These are phyloP conservation scores for Chalciporus pseudorubinellus DNA, from an alignment of 768 basidiomycete species.

Conservation along the genomic window DNA sequence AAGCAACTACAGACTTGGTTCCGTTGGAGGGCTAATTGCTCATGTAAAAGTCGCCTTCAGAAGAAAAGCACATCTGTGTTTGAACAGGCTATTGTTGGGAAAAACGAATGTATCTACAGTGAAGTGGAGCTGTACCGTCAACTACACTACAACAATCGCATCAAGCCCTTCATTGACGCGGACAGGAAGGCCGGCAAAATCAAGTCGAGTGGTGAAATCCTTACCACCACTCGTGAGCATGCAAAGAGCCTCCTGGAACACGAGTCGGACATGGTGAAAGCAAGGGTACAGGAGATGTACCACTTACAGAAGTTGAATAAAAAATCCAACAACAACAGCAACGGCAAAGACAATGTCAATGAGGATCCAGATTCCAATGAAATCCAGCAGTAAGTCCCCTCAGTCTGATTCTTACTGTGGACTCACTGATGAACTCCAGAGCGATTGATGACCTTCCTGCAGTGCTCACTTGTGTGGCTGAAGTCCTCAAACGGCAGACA, in stretches of 20 bases:
- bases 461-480: background rate
- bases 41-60: background rate
- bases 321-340: no score
- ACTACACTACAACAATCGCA: background rate
- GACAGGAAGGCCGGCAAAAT: background rate
- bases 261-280: background rate
- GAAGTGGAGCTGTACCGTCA: background rate
- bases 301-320: background rate
- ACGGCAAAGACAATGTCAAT: background rate
- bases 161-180: background rate
- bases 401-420: background rate
- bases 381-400: background rate
- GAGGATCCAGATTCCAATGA: background rate
- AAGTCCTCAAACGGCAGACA: background rate
- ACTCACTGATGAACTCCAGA: background rate
- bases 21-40: background rate
- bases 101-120: background rate
- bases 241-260: constrained; percentile 4
- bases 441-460: constrained; percentile 1
- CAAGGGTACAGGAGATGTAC: constrained; percentile 1
- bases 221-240: background rate
- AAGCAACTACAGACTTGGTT: constrained; percentile 2
- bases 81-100: background rate
- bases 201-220: background rate
- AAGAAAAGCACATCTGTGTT: background rate